Conservation (phyloP, 371 early-diverging fungal species). For the Choanephora cucurbitarum region DNA sequence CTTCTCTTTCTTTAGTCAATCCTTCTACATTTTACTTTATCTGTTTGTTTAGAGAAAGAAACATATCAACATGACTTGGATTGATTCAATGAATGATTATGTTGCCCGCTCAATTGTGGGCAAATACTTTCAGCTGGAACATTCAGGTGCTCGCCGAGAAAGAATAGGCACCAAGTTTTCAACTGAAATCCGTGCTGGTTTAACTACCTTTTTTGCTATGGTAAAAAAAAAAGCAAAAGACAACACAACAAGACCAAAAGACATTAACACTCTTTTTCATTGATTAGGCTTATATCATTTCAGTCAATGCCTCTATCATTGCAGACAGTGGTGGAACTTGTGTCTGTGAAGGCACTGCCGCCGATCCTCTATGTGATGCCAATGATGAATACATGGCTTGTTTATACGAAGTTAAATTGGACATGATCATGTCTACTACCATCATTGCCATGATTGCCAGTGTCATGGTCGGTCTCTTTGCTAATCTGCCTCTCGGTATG, state of each 20-base stretch:
- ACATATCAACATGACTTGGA: conserved; percentile 21
- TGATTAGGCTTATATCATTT: conserved; percentile 38
- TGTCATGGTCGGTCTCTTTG: conserved; percentile 67
- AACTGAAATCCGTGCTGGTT: conserved; percentile 72
- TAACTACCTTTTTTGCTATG: conserved; percentile 50
- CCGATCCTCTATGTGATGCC: conserved; percentile 47
- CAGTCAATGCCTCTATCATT: conserved; percentile 77
- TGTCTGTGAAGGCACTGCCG: conserved; percentile 52
- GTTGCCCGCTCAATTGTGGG: conserved; percentile 61
- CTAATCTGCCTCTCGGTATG: conserved; percentile 77
- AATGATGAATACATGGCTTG: conserved; percentile 62
- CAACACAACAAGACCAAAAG: not conserved
- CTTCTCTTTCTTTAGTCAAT: no score
- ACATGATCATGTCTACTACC: conserved; percentile 73
- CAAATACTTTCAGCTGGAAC: conserved; percentile 67
- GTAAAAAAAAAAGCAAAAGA: conserved; percentile 8
- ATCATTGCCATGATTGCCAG: conserved; percentile 68
- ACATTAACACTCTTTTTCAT: not conserved
- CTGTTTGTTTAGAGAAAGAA: not conserved
- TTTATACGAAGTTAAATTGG: conserved; percentile 63
- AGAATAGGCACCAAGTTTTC: conserved; percentile 63
- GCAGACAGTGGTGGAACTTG: conserved; percentile 78
- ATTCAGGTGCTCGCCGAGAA: conserved; percentile 55
- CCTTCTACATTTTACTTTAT: not conserved
- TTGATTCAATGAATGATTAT: conserved; percentile 49